A percentile compares a stretch with the other conserved stretches of the same genome.
Evolutionary conservation across 768 basidiomycete species (phyloP).

Genomic region (Cyathus striatus): DNA sequence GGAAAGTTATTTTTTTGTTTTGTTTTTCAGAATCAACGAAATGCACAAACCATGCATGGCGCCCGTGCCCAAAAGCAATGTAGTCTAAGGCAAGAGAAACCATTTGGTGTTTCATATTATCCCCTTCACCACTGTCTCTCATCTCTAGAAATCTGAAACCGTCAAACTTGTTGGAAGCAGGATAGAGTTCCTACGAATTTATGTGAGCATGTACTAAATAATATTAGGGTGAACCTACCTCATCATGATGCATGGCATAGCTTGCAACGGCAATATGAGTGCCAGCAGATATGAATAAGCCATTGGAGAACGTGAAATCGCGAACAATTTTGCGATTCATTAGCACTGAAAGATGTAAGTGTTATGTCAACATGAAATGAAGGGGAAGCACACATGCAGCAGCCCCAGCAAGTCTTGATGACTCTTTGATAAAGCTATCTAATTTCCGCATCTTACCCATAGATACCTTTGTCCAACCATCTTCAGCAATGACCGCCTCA

Average conservation of each 20-base stretch:
- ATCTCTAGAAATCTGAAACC: conserved; percentile 42
- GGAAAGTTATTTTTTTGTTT: not conserved
- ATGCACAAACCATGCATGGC: conserved; percentile 23
- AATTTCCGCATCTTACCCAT: conserved; percentile 31
- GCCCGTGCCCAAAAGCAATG: conserved; percentile 33
- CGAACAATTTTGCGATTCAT: conserved; percentile 14
- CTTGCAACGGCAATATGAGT: conserved; percentile 15
- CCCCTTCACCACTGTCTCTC: conserved; percentile 23
- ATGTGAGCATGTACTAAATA: not conserved
- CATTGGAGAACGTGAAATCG: conserved; percentile 23
- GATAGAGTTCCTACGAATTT: conserved; percentile 25
- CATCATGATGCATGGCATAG: conserved; percentile 13
- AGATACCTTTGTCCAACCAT: conserved; percentile 25
- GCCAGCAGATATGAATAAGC: conserved; percentile 19
- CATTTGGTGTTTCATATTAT: conserved; percentile 26
- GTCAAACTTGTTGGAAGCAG: conserved; percentile 35
- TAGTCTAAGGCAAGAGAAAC: conserved; percentile 23
- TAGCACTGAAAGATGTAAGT: conserved; percentile 8
- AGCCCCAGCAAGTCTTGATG: conserved; percentile 23
- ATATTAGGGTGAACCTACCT: conserved; percentile 8
- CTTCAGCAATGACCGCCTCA: conserved; percentile 20
- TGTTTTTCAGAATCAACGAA: not conserved
- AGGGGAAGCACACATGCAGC: not conserved
- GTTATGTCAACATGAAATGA: not conserved
- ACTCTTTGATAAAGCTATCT: conserved; percentile 39